These are phyloP conservation scores for Plasmodium reichenowi DNA, from an alignment of 169 alveolate species.

Conservation along the genomic window DNA sequence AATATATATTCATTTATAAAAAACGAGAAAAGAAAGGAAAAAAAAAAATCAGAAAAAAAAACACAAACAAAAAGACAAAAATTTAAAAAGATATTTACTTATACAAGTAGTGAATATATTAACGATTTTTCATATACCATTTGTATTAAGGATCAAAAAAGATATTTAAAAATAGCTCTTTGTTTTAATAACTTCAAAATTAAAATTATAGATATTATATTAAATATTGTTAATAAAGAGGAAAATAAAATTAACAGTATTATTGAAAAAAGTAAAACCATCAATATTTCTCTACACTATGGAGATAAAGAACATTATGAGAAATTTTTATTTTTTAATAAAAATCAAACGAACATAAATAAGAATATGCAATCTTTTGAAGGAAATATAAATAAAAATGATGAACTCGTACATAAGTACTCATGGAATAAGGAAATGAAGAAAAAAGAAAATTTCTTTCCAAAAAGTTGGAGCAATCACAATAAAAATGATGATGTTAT, in stretches of 20 bases:
- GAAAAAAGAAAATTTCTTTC: constrained; percentile 8
- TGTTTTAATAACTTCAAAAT: constrained; percentile 27
- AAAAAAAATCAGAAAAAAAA: not conserved
- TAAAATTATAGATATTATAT: constrained; percentile 23
- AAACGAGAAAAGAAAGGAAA: not conserved
- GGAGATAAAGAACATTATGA: not conserved
- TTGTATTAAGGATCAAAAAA: constrained; percentile 20
- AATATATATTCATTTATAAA: not conserved
- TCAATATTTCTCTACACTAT: constrained; percentile 14
- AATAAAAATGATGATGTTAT: not conserved
- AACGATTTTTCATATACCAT: constrained; percentile 49
- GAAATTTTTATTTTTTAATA: not conserved
- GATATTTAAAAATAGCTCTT: constrained; percentile 49
- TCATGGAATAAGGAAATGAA: not conserved
- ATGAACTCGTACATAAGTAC: not conserved
- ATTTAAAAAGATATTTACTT: constrained; percentile 36
- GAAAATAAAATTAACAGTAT: constrained; percentile 11
- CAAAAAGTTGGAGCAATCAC: not conserved
- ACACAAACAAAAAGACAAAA: not conserved
- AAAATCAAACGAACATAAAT: not conserved
- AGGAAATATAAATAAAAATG: no score
- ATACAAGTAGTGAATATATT: constrained; percentile 15
- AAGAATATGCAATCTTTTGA: not conserved
- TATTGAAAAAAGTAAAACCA: constrained; percentile 10
- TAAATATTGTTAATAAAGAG: constrained; percentile 17